Evolutionary conservation across 1,139 yeast genomes (phyloP).

Genomic region (Saccharomyces uvarum): DNA sequence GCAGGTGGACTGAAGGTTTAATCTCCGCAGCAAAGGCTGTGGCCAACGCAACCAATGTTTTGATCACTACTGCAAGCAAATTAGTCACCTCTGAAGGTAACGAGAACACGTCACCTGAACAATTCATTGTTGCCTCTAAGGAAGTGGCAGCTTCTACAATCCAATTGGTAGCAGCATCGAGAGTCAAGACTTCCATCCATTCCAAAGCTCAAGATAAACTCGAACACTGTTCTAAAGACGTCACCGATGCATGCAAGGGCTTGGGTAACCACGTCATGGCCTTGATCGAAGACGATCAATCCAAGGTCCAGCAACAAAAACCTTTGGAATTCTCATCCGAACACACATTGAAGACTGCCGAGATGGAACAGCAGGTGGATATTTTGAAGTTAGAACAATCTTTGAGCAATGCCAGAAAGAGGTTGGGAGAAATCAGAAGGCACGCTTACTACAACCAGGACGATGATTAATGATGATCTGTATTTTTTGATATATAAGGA

Average conservation of each 20-base stretch:
- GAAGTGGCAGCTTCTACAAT: constrained; percentile 93
- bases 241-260: constrained; percentile 65
- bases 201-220: constrained; percentile 71
- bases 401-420: constrained; percentile 52
- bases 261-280: constrained; percentile 33
- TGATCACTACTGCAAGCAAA: constrained; percentile 82
- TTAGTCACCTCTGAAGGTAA: constrained; percentile 43
- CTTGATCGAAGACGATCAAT: constrained; percentile 2
- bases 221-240: constrained; percentile 63
- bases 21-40: constrained; percentile 88
- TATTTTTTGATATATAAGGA: neutral
- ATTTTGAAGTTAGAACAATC: constrained; percentile 71
- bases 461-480: constrained; percentile 8
- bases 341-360: constrained; percentile 77
- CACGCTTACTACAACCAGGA: constrained; percentile 27
- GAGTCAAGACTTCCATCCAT: constrained; percentile 74
- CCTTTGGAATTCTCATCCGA: constrained; percentile 65
- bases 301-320: constrained; percentile 24
- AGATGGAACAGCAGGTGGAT: constrained; percentile 92
- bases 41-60: constrained; percentile 72
- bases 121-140: constrained; percentile 81
- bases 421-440: constrained; percentile 78
- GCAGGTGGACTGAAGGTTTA: constrained; percentile 91
- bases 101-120: constrained; percentile 60
- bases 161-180: constrained; percentile 84